Evolutionary conservation across 495 filamentous ascomycete genomes (phyloP).

Genomic region (Aspergillus coremiiformis): DNA sequence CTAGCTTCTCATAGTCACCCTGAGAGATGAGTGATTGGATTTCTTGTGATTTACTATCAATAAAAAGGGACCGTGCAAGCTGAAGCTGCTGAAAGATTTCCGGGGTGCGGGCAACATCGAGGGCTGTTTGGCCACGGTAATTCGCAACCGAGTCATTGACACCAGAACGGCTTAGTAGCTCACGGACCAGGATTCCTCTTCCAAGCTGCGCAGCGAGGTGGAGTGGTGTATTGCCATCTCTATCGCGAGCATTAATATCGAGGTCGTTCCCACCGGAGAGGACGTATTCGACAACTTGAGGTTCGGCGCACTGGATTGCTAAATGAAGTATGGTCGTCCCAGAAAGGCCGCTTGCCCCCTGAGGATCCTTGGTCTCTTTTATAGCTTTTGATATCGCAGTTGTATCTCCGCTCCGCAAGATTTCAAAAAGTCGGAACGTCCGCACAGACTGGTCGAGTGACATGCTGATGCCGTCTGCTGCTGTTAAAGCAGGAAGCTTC

Average conservation of each 20-base stretch:
- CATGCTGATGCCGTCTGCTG: slow-evolving; percentile 27
- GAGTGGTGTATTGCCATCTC: slow-evolving; percentile 87
- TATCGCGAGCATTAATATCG: slow-evolving; percentile 84
- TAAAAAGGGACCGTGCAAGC: slow-evolving; percentile 79
- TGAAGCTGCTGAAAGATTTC: slow-evolving; percentile 95
- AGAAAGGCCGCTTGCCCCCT: slow-evolving; percentile 46
- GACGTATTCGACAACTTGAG: slow-evolving; percentile 92
- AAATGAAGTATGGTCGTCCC: slow-evolving; percentile 87
- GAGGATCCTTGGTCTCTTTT: slow-evolving; percentile 53
- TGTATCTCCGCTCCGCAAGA: slow-evolving; percentile 82
- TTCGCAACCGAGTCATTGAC: slow-evolving; percentile 92
- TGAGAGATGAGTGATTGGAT: slow-evolving; percentile 68
- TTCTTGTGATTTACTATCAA: slow-evolving; percentile 75
- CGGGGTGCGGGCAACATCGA: slow-evolving; percentile 83
- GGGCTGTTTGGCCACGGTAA: slow-evolving; percentile 73
- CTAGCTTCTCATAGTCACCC: slow-evolving; percentile 67
- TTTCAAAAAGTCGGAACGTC: slow-evolving; percentile 90
- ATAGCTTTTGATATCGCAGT: slow-evolving; percentile 84
- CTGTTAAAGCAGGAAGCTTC: slow-evolving; percentile 26
- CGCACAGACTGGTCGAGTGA: slow-evolving; percentile 90
- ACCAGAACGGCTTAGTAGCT: slow-evolving; percentile 68
- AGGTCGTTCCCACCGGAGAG: slow-evolving; percentile 59
- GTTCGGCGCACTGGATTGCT: slow-evolving; percentile 93
- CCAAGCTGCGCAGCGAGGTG: slow-evolving; percentile 83
- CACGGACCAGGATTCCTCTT: slow-evolving; percentile 64